phyloP scores from a whole-genome alignment of 306 rosid genomes.

The Castanopsis chinensis region DNA sequence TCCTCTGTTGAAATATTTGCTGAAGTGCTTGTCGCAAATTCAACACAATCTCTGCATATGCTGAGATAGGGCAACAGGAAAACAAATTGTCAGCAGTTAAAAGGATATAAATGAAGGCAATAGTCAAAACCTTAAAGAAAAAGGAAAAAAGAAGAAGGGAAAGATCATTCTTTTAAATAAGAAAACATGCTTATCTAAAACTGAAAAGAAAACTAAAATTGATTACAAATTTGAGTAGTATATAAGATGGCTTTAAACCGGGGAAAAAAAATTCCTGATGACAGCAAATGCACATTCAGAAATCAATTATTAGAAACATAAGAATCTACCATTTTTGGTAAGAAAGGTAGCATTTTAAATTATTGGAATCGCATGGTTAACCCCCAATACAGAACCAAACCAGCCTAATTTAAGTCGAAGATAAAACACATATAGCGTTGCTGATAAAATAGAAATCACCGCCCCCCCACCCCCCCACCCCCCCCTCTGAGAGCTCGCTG shows the following conservation, averaged over 20 bases:
- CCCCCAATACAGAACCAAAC: no score
- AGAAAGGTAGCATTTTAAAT: no score
- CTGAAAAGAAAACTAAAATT: neutral
- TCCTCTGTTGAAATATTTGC: slow-evolving; percentile 46
- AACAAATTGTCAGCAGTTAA: neutral
- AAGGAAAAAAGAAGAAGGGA: no score
- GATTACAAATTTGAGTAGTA: neutral
- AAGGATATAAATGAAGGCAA: neutral
- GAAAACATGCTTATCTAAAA: no score
- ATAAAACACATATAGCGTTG: no score
- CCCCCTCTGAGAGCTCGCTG: no score
- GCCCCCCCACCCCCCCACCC: no score
- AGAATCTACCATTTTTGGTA: no score
- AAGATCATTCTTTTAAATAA: neutral
- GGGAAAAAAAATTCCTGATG: no score
- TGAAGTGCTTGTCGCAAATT: slow-evolving; percentile 72
- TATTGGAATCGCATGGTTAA: no score
- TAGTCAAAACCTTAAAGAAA: neutral
- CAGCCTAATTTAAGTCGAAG: no score
- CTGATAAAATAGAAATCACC: no score
- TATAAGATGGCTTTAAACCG: neutral
- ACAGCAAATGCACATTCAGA: neutral
- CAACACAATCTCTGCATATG: slow-evolving; percentile 88
- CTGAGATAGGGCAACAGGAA: slow-evolving; percentile 37
- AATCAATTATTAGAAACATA: slow-evolving; percentile 9